Conservation (phyloP, 441 rosid species). For the Adansonia grandidieri region DNA sequence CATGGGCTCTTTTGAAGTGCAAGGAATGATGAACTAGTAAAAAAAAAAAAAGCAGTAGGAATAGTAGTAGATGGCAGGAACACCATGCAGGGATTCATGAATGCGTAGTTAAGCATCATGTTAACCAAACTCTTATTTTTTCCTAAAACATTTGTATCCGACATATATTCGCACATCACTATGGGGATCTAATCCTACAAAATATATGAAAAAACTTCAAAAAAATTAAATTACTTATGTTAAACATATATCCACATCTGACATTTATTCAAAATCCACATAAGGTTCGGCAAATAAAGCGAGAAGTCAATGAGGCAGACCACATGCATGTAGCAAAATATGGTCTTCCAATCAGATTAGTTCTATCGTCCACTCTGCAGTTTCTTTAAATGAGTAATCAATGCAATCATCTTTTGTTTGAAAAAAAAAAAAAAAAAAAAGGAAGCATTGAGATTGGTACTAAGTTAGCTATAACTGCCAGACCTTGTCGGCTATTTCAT, state of each 20-base stretch:
- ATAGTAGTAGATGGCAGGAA: background rate
- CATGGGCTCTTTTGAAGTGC: background rate
- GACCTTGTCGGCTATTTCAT: slow-evolving; percentile 42
- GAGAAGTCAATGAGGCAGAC: background rate
- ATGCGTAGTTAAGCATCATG: too few relatives aligned
- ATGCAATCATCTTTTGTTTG: background rate
- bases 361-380: background rate
- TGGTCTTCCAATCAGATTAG: background rate
- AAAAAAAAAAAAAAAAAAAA: background rate
- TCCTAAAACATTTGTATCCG: too few relatives aligned
- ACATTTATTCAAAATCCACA: too few relatives aligned
- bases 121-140: too few relatives aligned
- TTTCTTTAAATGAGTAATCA: background rate
- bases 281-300: too few relatives aligned
- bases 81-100: too few relatives aligned
- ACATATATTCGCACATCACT: too few relatives aligned
- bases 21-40: background rate
- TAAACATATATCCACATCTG: too few relatives aligned
- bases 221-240: too few relatives aligned
- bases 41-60: too few relatives aligned
- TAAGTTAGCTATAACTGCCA: background rate
- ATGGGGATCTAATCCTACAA: too few relatives aligned
- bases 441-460: background rate
- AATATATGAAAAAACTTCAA: too few relatives aligned
- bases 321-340: background rate